Conservation (phyloP, 2,329 filamentous ascomycete species). For the Phyllosticta citrichinensis region DNA sequence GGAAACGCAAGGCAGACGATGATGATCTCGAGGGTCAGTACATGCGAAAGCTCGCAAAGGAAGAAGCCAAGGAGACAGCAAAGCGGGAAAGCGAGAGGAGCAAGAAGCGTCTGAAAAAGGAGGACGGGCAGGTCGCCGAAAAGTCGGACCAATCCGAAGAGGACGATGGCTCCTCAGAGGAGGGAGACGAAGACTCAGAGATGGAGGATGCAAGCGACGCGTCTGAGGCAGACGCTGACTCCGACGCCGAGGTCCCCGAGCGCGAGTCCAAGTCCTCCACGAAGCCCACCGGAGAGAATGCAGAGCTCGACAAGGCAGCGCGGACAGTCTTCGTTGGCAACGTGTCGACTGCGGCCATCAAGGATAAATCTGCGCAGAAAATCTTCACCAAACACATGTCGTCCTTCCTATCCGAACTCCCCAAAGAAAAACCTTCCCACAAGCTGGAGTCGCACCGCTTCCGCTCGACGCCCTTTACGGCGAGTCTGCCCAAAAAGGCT, state of each 20-base stretch:
- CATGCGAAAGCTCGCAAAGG: slow-evolving; percentile 50
- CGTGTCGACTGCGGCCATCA: slow-evolving; percentile 73
- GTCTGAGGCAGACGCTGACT: slow-evolving; percentile 31
- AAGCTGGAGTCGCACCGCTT: slow-evolving; percentile 89
- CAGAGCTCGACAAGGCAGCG: slow-evolving; percentile 71
- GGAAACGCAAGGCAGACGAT: slow-evolving; percentile 47
- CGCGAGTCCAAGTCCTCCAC: slow-evolving; percentile 38
- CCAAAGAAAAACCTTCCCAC: slow-evolving; percentile 43
- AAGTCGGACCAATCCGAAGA: slow-evolving; percentile 14
- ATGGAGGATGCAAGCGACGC: slow-evolving; percentile 14
- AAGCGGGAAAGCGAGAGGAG: slow-evolving; percentile 21
- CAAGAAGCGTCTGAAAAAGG: slow-evolving; percentile 29
- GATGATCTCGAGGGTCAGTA: slow-evolving; percentile 63
- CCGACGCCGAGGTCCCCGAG: slow-evolving; percentile 44
- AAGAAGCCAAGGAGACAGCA: slow-evolving; percentile 32
- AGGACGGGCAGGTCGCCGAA: slow-evolving; percentile 16
- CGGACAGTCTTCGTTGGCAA: slow-evolving; percentile 92
- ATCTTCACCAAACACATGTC: slow-evolving; percentile 64
- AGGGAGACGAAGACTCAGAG: slow-evolving; percentile 6
- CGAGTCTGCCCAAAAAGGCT: slow-evolving; percentile 81
- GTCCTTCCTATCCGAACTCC: slow-evolving; percentile 55
- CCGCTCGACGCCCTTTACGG: slow-evolving; percentile 80
- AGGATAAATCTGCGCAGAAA: slow-evolving; percentile 72
- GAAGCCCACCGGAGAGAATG: slow-evolving; percentile 29
- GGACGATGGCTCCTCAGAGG: slow-evolving; percentile 2